Base-by-base conservation (phyloP, 768 basidiomycete genomes). In the Hericium rajendrae region DNA sequence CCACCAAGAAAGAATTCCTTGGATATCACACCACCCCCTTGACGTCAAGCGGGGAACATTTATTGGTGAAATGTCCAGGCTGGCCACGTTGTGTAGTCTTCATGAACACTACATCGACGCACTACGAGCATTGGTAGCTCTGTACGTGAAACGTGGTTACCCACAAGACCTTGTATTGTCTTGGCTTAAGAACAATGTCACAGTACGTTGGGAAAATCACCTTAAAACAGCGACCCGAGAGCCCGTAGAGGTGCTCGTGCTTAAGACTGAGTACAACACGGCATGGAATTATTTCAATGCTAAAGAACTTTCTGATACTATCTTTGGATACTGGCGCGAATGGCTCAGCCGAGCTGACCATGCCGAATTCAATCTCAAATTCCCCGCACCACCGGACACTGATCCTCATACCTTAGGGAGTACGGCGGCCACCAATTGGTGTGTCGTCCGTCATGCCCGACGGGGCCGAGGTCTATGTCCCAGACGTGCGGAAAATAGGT, bases 261-360 rank as follows among this genome's bases (percentile, higher is more conserved):
- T 26, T 26, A 26, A 26, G 26, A 26, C 26, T 5, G 26, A 26
- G 5, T 26, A 26, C 26, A 26, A 26, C 26, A 26, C 26, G 26
- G 26, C 26, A 26, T 26, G 26, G 26, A 26, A 26, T 5, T 26
- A 26, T 26, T 26, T 26, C 26, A 4, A 3, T 26, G 26, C 26
- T 28, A 61, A 61, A 18, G 61, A 64, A 48, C 56, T 64, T 53
- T 60, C 64, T 2, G 60, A 70, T 13, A 59, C 58, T 0, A 58
- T 73, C 11, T 53, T 63, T 50, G 66, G 62, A 50, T 69, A 64
- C 43, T 70, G 69, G 66, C 58, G 56, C 6, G 61, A 62, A 15
- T 69, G 52, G 54, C 43, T 20, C 28, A 8, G 49, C 22, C 6
- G 41, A 8, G 15, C 49, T 32, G 32, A 59, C 48, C 24, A 12